A percentile compares a stretch with the other conserved stretches of the same genome.
phyloP scores from a whole-genome alignment of 108 stramenopile species.

The Cyclotella distinguenda region DNA sequence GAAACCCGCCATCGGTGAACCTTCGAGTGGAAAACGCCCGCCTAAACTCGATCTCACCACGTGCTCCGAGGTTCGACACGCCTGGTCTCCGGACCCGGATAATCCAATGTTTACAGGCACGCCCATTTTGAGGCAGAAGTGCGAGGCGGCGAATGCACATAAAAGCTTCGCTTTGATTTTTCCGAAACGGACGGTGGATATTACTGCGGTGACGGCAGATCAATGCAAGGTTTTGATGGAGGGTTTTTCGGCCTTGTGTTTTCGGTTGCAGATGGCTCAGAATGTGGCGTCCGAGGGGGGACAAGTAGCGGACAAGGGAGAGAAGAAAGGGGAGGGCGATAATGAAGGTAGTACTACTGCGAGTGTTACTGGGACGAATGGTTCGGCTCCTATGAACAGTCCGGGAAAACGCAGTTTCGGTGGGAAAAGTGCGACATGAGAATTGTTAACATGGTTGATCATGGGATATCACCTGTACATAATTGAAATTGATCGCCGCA shows the following conservation, averaged over 20 bases:
- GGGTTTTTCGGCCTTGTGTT: constrained; percentile 86
- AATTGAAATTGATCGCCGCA: no score
- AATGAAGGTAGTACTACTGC: constrained; percentile 64
- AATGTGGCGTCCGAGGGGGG: constrained; percentile 50
- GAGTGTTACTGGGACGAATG: constrained; percentile 74
- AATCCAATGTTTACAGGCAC: constrained; percentile 91
- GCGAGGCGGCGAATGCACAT: constrained; percentile 89
- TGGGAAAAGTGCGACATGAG: constrained; percentile 12
- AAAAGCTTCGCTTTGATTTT: constrained; percentile 89
- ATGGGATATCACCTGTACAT: no score
- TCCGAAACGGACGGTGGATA: constrained; percentile 84
- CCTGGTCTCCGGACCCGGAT: constrained; percentile 88
- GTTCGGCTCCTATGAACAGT: constrained; percentile 14
- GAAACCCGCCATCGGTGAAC: constrained; percentile 88
- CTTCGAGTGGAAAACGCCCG: constrained; percentile 65
- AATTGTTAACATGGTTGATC: no score
- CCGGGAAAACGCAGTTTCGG: constrained; percentile 5
- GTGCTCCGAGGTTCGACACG: constrained; percentile 85
- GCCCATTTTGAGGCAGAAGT: constrained; percentile 84
- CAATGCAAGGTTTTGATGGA: constrained; percentile 93
- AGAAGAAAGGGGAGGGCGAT: constrained; percentile 22
- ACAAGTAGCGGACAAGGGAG: constrained; percentile 15
- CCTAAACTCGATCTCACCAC: constrained; percentile 85
- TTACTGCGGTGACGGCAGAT: constrained; percentile 89
- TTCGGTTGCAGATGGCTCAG: constrained; percentile 82